A percentile compares a stretch with the other conserved stretches of the same genome.
phyloP scores from a whole-genome alignment of 2,329 filamentous ascomycete species.

The Diaporthe longicolla region DNA sequence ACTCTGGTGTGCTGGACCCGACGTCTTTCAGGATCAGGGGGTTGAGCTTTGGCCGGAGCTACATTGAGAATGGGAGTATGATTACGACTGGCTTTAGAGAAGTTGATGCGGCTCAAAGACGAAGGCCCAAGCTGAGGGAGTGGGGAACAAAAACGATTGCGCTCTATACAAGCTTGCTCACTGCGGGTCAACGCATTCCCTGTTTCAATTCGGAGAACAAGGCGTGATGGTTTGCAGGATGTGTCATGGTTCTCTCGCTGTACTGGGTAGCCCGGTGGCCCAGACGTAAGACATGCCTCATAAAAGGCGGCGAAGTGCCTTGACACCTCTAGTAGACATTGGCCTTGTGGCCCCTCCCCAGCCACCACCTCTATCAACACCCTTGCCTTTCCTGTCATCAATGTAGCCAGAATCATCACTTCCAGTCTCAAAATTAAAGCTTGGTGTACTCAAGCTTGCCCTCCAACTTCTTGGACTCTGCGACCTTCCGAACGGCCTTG shows the following conservation, averaged over 20 bases:
- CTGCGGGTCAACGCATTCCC: not conserved
- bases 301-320: not conserved
- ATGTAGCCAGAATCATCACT: not conserved
- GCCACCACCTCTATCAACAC: not conserved
- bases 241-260: not conserved
- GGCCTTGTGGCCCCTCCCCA: not conserved
- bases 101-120: no score
- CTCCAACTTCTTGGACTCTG: conserved; percentile 94
- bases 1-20: not conserved
- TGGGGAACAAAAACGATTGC: no score
- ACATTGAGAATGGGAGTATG: no score
- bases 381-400: not conserved
- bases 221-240: not conserved
- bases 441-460: conserved; percentile 5
- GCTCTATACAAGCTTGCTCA: not conserved
- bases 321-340: not conserved
- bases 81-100: no score
- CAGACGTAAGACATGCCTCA: not conserved
- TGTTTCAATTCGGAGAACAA: not conserved
- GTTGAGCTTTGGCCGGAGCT: no score
- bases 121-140: no score
- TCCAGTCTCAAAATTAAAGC: not conserved
- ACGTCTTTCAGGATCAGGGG: no score
- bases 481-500: conserved; percentile 97
- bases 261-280: not conserved